Evolutionary conservation across 1,284 basidiomycete genomes (phyloP).

Genomic region (Neotropicomus parvogracilis): DNA sequence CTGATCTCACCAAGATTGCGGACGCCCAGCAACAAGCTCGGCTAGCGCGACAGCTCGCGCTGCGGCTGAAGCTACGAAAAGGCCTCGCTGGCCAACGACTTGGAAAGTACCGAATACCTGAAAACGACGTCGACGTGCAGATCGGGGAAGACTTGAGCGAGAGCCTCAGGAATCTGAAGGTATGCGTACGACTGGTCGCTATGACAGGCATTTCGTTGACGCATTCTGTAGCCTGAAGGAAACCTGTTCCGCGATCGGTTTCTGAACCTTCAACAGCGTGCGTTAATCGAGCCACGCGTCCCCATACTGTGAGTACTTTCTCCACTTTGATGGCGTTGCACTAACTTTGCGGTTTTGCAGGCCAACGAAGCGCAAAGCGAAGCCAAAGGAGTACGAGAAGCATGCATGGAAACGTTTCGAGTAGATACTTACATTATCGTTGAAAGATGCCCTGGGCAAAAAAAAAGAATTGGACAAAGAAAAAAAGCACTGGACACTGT

Average conservation of each 20-base stretch:
- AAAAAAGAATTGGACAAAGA: background rate
- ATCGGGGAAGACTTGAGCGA: conserved; percentile 90
- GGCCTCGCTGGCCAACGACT: conserved; percentile 68
- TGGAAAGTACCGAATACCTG: conserved; percentile 75
- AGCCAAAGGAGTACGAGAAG: conserved; percentile 80
- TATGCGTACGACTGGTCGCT: conserved; percentile 33
- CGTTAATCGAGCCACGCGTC: conserved; percentile 70
- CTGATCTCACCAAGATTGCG: conserved; percentile 39
- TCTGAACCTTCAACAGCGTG: conserved; percentile 75
- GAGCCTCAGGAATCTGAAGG: conserved; percentile 81
- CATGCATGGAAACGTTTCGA: conserved; percentile 86
- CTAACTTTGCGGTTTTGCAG: conserved; percentile 9
- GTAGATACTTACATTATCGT: conserved; percentile 11
- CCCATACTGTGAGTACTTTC: conserved; percentile 59
- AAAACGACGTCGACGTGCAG: conserved; percentile 77
- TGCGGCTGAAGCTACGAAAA: conserved; percentile 32
- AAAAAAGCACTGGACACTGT: conserved; percentile 38
- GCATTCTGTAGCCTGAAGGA: conserved; percentile 71
- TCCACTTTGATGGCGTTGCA: background rate
- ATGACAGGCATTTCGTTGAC: conserved; percentile 3
- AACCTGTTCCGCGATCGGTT: conserved; percentile 92
- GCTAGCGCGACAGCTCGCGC: conserved; percentile 38
- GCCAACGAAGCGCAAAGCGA: conserved; percentile 54
- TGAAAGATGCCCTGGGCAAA: too few species aligned
- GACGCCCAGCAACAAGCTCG: conserved; percentile 44